These are phyloP conservation scores for Aspergillus aculeatinus DNA, from an alignment of 2,329 filamentous ascomycete species.

Conservation along the genomic window DNA sequence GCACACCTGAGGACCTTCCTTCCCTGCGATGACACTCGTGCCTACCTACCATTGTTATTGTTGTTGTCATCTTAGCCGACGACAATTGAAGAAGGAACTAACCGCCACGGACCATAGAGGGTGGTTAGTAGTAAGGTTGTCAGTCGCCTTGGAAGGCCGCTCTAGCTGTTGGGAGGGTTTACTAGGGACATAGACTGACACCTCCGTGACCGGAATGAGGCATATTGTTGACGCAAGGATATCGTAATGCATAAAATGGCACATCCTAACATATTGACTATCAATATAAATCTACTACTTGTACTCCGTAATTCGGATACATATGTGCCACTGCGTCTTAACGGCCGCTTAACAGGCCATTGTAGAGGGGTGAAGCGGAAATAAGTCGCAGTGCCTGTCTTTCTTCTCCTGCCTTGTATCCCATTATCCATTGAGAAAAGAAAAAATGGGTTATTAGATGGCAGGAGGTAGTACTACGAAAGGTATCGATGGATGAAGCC, in stretches of 20 bases:
- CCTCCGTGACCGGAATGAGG: no score
- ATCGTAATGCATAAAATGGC: background rate
- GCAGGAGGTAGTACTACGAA: conserved; percentile 53
- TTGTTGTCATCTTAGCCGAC: background rate
- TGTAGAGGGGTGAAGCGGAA: conserved; percentile 41
- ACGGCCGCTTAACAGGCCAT: conserved; percentile 35
- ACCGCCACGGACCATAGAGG: background rate
- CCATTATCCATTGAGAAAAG: conserved; percentile 53
- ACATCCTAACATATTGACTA: background rate
- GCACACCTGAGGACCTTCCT: background rate
- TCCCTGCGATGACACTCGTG: background rate
- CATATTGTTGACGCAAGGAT: background rate
- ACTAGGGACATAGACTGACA: no score
- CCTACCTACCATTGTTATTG: background rate
- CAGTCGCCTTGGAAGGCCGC: background rate
- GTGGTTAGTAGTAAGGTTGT: background rate
- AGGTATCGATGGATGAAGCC: background rate
- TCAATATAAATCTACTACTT: background rate
- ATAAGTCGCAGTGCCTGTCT: conserved; percentile 42
- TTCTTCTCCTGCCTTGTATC: conserved; percentile 72
- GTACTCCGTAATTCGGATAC: background rate
- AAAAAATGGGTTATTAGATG: conserved; percentile 68
- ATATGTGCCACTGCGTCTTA: conserved; percentile 43
- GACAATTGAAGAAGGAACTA: background rate
- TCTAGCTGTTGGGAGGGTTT: no score